A percentile compares a stretch with the other conserved stretches of the same genome.
Evolutionary conservation across 306 rosid genomes (phyloP).

Genomic region (Erythrophleum fordii): DNA sequence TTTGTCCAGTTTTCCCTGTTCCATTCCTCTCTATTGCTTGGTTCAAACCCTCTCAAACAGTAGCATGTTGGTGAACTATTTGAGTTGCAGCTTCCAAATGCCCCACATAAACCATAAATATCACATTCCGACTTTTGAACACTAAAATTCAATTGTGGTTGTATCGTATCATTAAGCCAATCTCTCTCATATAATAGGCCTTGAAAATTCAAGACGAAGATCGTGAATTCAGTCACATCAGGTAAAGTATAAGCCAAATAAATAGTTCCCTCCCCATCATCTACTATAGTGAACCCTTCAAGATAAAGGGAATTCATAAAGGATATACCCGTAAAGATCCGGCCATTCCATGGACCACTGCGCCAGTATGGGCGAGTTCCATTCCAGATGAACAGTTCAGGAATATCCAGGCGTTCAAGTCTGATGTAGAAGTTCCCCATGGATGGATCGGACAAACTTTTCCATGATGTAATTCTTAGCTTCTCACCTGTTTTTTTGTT

Average conservation of each 20-base stretch:
- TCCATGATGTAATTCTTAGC: constrained; percentile 3
- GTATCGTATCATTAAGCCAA: background rate
- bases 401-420: constrained; percentile 3
- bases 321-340: constrained; percentile 34
- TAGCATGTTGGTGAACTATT: constrained; percentile 35
- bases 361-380: constrained; percentile 35
- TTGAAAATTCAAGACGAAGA: constrained; percentile 5
- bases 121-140: constrained; percentile 25
- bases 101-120: constrained; percentile 42
- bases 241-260: background rate
- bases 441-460: constrained; percentile 21
- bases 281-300: background rate
- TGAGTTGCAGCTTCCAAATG: constrained; percentile 18
- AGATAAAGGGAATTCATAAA: background rate
- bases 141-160: background rate
- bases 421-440: background rate
- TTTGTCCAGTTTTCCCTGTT: constrained; percentile 30
- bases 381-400: constrained; percentile 36
- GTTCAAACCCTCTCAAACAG: constrained; percentile 53
- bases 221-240: rapidly evolving
- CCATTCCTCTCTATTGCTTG: constrained; percentile 45
- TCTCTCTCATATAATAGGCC: background rate
- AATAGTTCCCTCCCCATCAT: constrained; percentile 18
- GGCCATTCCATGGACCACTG: constrained; percentile 46
- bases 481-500: constrained; percentile 17